Percentiles rank a stretch among this genome's conserved stretches.
Evolutionary conservation across 2,329 filamentous ascomycete species (phyloP).

Genomic region (Fusarium sp.): DNA sequence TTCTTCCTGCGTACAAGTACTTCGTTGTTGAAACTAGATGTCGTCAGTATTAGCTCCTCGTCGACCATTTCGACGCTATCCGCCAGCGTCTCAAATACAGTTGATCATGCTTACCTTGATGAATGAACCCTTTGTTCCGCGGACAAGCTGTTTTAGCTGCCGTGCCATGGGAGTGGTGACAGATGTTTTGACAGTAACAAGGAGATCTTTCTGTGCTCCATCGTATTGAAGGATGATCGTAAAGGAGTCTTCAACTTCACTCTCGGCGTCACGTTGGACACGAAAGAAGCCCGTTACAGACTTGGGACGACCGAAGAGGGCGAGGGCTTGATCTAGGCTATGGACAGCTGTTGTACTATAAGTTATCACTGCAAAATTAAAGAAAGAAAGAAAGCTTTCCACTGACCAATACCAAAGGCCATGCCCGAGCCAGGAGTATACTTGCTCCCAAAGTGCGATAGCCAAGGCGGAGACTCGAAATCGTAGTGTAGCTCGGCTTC

Average conservation of each 20-base stretch:
- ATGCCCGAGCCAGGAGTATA: conserved; percentile 53
- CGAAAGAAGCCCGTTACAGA: conserved; percentile 40
- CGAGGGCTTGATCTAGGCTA: conserved; percentile 37
- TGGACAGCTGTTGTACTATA: conserved; percentile 25
- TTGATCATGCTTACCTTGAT: conserved; percentile 19
- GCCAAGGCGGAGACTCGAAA: conserved; percentile 55
- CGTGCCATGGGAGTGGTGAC: conserved; percentile 28
- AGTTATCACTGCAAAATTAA: neutral
- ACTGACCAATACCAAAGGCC: conserved; percentile 53
- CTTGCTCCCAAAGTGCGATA: conserved; percentile 45
- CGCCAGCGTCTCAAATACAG: no score
- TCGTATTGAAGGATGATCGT: conserved; percentile 69
- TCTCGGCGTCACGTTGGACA: conserved; percentile 29
- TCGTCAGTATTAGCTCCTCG: conserved; percentile 34
- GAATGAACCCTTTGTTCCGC: conserved; percentile 37
- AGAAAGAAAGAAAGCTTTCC: no score
- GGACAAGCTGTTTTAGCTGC: conserved; percentile 31
- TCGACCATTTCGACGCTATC: no score
- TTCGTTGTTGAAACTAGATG: conserved; percentile 60
- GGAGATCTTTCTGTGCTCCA: conserved; percentile 46
- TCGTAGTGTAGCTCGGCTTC: conserved; percentile 76
- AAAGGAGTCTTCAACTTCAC: conserved; percentile 56
- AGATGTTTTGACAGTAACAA: conserved; percentile 36
- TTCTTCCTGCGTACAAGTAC: conserved; percentile 47
- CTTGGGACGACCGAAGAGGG: conserved; percentile 24